Conservation (phyloP, 129 eudicot genomes). For the Kitagawia praeruptora region DNA sequence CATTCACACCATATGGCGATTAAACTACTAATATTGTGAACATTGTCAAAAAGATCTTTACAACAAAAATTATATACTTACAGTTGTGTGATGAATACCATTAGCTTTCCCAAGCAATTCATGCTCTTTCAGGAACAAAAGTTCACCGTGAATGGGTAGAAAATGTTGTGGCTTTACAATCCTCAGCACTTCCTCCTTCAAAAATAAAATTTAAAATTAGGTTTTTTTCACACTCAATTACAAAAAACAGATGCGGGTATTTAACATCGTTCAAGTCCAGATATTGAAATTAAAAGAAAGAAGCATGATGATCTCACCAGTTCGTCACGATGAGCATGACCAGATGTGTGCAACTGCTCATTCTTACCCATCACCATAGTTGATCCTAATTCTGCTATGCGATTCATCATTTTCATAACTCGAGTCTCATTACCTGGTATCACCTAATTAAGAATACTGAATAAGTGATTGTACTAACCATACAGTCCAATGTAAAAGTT, state of each 20-base stretch:
- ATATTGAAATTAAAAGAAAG: not conserved
- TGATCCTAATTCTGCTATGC: conserved; percentile 89
- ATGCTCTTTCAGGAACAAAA: conserved; percentile 91
- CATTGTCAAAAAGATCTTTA: not conserved
- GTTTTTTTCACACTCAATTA: conserved; percentile 1
- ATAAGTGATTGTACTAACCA: conserved; percentile 2
- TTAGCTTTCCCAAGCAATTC: conserved; percentile 88
- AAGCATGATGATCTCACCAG: conserved; percentile 38
- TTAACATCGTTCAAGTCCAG: not conserved
- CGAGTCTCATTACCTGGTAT: conserved; percentile 97
- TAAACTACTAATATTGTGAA: not conserved
- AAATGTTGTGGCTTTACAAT: conserved; percentile 99
- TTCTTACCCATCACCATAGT: conserved; percentile 88
- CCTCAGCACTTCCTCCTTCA: conserved; percentile 87
- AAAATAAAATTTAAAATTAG: conserved; percentile 6
- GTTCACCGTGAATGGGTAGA: conserved; percentile 94
- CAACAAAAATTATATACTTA: conserved; percentile 26
- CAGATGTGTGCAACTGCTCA: conserved; percentile 87
- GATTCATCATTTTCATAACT: conserved; percentile 90
- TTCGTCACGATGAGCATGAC: conserved; percentile 92
- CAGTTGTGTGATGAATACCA: conserved; percentile 88
- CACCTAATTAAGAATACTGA: conserved; percentile 43
- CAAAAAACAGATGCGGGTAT: not conserved
- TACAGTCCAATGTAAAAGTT: not conserved
- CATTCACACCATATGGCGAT: not conserved